Percentiles rank a stretch among this genome's conserved stretches.
phyloP scores from a whole-genome alignment of 2,329 filamentous ascomycete genomes.

The Calonectria fujianensis region DNA sequence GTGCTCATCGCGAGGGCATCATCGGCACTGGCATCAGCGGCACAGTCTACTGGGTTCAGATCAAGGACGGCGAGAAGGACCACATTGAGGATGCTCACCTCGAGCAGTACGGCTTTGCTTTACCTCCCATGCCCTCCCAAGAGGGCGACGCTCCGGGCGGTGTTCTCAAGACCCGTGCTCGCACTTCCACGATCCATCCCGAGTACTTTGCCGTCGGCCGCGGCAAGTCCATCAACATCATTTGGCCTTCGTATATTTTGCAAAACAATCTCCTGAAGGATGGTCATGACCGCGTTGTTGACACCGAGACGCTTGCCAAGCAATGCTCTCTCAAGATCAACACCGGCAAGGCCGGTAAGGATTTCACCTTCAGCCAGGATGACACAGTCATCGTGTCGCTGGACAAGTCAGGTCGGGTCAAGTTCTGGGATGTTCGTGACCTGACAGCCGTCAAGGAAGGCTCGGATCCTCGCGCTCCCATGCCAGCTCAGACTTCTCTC shows the following conservation, averaged over 20 bases:
- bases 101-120: conserved; percentile 89
- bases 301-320: conserved; percentile 90
- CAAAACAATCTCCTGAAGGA: conserved; percentile 78
- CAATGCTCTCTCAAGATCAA: conserved; percentile 95
- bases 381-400: conserved; percentile 95
- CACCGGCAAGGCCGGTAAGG: conserved; percentile 97
- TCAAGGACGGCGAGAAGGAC: conserved; percentile 86
- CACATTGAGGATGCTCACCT: conserved; percentile 85
- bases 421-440: conserved; percentile 97
- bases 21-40: conserved; percentile 96
- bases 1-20: conserved; percentile 83
- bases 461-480: conserved; percentile 69
- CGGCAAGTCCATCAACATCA: conserved; percentile 95
- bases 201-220: conserved; percentile 97
- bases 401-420: conserved; percentile 96
- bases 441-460: conserved; percentile 76
- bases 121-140: conserved; percentile 89
- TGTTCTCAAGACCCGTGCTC: conserved; percentile 95
- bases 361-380: conserved; percentile 98
- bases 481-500: conserved; percentile 75
- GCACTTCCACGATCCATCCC: conserved; percentile 90
- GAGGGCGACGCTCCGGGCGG: conserved; percentile 95
- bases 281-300: conserved; percentile 81
- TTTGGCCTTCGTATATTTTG: conserved; percentile 81
- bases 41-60: conserved; percentile 95